A percentile compares a stretch with the other conserved stretches of the same genome.
Conservation (phyloP, 1,139 yeast species). For the Protomyces inundatus region DNA sequence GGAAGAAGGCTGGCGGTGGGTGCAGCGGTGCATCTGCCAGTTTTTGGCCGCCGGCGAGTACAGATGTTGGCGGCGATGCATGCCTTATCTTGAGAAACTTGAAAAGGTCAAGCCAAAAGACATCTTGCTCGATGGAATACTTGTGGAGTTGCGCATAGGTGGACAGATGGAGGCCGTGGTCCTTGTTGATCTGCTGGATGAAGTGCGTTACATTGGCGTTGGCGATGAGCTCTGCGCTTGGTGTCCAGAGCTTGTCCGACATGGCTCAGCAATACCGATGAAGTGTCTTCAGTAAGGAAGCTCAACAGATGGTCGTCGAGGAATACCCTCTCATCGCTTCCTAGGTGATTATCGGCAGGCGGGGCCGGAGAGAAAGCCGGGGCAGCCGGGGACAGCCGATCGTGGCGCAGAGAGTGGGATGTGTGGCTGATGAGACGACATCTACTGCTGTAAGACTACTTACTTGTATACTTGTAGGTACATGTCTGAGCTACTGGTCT, state of each 20-base stretch:
- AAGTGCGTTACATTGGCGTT: constrained; percentile 5
- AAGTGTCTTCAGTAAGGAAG: too few relatives aligned
- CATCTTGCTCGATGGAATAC: constrained; percentile 30
- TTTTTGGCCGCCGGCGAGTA: constrained; percentile 9
- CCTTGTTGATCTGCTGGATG: constrained; percentile 17
- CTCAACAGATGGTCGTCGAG: too few relatives aligned
- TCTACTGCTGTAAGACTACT: too few relatives aligned
- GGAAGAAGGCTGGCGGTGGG: constrained; percentile 33
- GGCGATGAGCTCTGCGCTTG: neutral
- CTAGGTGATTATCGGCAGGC: too few relatives aligned
- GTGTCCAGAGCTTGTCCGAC: neutral
- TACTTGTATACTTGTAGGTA: too few relatives aligned
- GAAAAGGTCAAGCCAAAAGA: constrained; percentile 33
- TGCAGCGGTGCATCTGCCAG: constrained; percentile 30
- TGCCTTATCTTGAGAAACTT: constrained; percentile 29
- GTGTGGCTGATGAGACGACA: too few relatives aligned
- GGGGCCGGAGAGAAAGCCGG: too few relatives aligned
- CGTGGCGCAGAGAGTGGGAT: too few relatives aligned
- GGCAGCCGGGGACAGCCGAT: too few relatives aligned
- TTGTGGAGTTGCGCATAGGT: constrained; percentile 30
- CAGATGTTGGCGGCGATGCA: constrained; percentile 17
- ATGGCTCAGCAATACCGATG: neutral
- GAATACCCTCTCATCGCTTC: too few relatives aligned
- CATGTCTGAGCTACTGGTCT: too few relatives aligned
- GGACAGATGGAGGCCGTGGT: constrained; percentile 4